A percentile compares a stretch with the other conserved stretches of the same genome.
These are phyloP conservation scores for Akanthomyces dipterigenus DNA, from an alignment of 2,329 filamentous ascomycete species.

Conservation along the genomic window DNA sequence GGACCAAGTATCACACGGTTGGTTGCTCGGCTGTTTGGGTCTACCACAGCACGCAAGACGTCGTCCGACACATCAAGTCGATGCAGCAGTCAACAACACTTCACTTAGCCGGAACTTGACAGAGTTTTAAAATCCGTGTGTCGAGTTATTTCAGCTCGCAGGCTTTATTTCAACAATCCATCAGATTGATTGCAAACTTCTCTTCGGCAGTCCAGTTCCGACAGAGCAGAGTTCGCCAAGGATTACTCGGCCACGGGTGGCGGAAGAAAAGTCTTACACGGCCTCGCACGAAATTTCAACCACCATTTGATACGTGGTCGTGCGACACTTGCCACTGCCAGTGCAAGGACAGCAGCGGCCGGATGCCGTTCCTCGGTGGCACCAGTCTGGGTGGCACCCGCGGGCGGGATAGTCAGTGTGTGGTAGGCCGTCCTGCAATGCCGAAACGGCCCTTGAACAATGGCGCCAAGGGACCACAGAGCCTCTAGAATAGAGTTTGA, in stretches of 20 bases:
- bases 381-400: neutral
- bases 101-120: neutral
- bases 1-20: neutral
- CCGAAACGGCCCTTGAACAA: neutral
- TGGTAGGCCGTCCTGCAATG: neutral
- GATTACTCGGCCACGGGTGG: neutral
- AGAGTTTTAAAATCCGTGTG: neutral
- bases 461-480: too few species aligned
- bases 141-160: too few species aligned
- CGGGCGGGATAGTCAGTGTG: neutral
- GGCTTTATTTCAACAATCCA: neutral
- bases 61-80: neutral
- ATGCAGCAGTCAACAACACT: neutral
- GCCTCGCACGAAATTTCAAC: neutral
- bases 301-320: neutral
- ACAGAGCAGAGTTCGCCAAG: neutral
- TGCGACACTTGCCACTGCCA: neutral
- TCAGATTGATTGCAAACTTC: too few species aligned
- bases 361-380: neutral
- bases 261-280: neutral
- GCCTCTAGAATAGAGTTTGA: neutral
- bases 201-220: neutral
- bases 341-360: neutral
- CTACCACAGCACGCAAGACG: neutral
- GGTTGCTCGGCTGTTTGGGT: neutral